Evolutionary conservation across 2,329 filamentous ascomycete genomes (phyloP), one percentile per base, ranked within the genome.

Genomic region (Decorospora gaudefroyi): DNA sequence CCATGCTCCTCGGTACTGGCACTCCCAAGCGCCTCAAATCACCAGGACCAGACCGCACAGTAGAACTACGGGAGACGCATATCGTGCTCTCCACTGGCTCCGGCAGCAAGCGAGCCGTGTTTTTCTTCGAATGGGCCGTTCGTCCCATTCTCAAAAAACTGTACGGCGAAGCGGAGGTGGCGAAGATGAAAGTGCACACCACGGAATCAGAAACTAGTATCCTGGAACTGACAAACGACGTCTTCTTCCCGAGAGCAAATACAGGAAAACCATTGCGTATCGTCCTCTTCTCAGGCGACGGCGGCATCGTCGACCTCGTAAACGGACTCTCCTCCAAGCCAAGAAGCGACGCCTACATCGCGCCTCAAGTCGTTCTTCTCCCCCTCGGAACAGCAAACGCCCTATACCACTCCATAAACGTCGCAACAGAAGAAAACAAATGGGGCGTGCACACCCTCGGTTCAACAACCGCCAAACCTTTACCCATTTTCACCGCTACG

Each of bases 241-340:
- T 68, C 15, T 72, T 85, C 49, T 69, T 81, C 9, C 71, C 74
- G 2, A 63, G 65, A 25, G 82, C 82, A 10, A 76, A 75, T 43
- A 41, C 62, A 84, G 65, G 65, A 6, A 47, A 26, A 2, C 19
- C 27, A 0, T 45, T 69, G 2, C 61, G 84, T 0, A 77, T 96
- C 17, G 72, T 96, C 19, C 78, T 97, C 9, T 77, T 96, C 4
- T 92, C 87, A 34, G 92, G 92, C 5, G 92, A 97, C 67, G 92
- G 92, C 10, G 92, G 90, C 4, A 70, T 95, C 2, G 80, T 90
- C 12, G 92, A 97, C 58, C 75, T 93, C 1, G 76, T 96, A 46
- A 95, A 96, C 63, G 81, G 80, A 2, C 76, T 86, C 0, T 61
- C 74, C 3, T 52, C 61, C 32, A 66, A 51, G 44, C 42, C 59